Percentiles rank a stretch among this genome's conserved stretches.
phyloP scores from a whole-genome alignment of 192 early-diverging fungal species.

The Thamnidium elegans region DNA sequence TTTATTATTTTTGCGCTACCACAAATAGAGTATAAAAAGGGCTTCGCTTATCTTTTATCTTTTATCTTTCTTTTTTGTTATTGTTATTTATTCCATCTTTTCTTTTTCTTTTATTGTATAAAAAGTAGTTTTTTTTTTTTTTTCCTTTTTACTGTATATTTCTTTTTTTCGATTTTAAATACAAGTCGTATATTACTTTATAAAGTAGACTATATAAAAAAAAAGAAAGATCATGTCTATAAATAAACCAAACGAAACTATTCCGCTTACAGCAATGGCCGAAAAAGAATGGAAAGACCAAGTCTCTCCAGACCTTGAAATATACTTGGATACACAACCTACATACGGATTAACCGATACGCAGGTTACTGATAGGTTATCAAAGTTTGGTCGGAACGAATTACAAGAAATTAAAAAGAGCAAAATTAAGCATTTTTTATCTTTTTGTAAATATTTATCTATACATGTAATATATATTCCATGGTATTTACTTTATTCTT shows the following conservation, averaged over 20 bases:
- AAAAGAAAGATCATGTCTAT: no score
- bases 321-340: slow-evolving; percentile 58
- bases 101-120: slow-evolving; percentile 2
- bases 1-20: background rate
- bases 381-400: slow-evolving; percentile 61
- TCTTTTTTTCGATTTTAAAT: background rate
- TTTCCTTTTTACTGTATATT: background rate
- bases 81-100: slow-evolving; percentile 6
- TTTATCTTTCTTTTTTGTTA: background rate
- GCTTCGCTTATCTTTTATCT: slow-evolving; percentile 3
- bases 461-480: slow-evolving; percentile 24
- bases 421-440: slow-evolving; percentile 45
- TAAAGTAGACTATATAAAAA: background rate
- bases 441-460: slow-evolving; percentile 40
- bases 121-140: background rate
- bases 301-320: slow-evolving; percentile 50
- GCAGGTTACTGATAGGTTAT: slow-evolving; percentile 49
- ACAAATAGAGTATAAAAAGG: background rate
- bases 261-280: slow-evolving; percentile 10
- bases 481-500: background rate
- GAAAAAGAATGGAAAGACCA: slow-evolving; percentile 35
- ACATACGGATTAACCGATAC: slow-evolving; percentile 57
- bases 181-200: background rate
- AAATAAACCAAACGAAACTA: slow-evolving; percentile 1
- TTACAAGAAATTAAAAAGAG: slow-evolving; percentile 40